A percentile compares a stretch with the other conserved stretches of the same genome.
Evolutionary conservation across 176 grass and related monocot species (phyloP).

Genomic region (Rhynchospora tenuis): DNA sequence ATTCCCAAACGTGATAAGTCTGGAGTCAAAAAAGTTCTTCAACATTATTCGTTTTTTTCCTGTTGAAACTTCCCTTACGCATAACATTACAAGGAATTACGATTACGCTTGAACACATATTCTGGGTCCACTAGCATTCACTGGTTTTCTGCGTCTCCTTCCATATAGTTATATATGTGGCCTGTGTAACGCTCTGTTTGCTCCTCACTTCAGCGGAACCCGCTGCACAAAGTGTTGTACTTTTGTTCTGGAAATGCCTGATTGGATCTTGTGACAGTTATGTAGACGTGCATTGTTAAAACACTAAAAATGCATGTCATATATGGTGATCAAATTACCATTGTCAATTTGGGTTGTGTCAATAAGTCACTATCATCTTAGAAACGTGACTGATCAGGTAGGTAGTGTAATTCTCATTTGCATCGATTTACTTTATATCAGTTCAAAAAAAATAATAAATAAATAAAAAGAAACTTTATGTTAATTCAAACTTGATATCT

Average conservation of each 20-base stretch:
- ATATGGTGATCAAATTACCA: neutral
- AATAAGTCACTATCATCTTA: neutral
- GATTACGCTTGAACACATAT: too few species aligned
- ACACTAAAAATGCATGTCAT: neutral
- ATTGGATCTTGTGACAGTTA: neutral
- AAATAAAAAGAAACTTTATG: too few species aligned
- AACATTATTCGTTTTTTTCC: neutral
- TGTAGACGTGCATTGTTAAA: neutral
- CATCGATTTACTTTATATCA: neutral
- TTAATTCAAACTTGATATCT: too few species aligned
- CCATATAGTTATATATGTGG: too few species aligned
- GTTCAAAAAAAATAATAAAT: too few species aligned
- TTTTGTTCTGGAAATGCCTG: neutral
- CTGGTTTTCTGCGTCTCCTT: too few species aligned
- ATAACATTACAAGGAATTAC: neutral
- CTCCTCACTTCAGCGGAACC: neutral
- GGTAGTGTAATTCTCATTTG: neutral
- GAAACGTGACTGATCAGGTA: neutral
- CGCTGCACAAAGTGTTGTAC: neutral
- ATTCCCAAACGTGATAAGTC: neutral
- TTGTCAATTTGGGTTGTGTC: neutral
- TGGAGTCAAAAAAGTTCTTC: neutral
- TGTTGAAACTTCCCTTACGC: neutral
- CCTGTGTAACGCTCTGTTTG: neutral
- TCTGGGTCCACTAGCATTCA: too few species aligned